A percentile compares a stretch with the other conserved stretches of the same genome.
Conservation (phyloP, 139 green algal genomes). For the Coelastrella sp. region DNA sequence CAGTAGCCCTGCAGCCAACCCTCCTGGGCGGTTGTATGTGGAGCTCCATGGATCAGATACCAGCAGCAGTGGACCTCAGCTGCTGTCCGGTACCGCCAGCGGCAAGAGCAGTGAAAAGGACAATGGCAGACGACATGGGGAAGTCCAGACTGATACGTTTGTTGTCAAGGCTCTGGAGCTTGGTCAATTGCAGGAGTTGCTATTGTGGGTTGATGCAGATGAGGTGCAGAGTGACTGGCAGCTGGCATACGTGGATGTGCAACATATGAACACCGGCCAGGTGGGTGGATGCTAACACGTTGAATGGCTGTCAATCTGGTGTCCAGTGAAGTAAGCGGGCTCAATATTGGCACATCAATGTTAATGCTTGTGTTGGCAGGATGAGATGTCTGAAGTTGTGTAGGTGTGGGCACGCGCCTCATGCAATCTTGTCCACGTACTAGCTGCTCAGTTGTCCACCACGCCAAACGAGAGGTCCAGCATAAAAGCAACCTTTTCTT, state of each 20-base stretch:
- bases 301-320: too few relatives aligned
- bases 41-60: conserved; percentile 6
- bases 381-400: too few relatives aligned
- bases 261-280: conserved; percentile 53
- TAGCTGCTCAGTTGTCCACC: too few relatives aligned
- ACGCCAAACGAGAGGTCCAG: too few relatives aligned
- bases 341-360: too few relatives aligned
- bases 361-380: too few relatives aligned
- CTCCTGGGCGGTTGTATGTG: background rate
- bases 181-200: conserved; percentile 28
- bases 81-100: background rate
- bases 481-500: too few relatives aligned
- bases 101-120: background rate
- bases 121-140: background rate
- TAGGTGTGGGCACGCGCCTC: too few relatives aligned
- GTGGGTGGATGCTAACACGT: conserved; percentile 45
- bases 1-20: background rate
- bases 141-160: conserved; percentile 40
- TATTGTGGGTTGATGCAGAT: conserved; percentile 66
- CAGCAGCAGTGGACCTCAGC: conserved; percentile 22
- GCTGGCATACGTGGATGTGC: conserved; percentile 75
- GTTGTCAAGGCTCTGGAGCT: conserved; percentile 26
- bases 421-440: too few relatives aligned
- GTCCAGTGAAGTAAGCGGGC: too few relatives aligned
- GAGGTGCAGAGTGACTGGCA: conserved; percentile 69